Conservation (phyloP, 2,329 filamentous ascomycete genomes). For the Cytospora mali region DNA sequence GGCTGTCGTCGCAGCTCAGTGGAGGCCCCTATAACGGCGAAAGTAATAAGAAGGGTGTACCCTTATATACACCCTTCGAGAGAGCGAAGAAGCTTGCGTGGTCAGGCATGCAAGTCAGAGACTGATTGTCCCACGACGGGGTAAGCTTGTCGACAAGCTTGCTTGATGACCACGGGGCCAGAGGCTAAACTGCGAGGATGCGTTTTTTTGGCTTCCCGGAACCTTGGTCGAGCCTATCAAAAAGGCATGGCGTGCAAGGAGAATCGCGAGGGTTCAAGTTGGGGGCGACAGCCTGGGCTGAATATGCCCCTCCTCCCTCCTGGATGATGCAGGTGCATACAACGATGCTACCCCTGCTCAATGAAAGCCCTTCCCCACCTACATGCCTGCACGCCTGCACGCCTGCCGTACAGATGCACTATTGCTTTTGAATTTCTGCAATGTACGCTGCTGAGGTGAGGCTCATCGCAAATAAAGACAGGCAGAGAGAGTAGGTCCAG, state of each 20-base stretch:
- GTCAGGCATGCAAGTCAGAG: not conserved
- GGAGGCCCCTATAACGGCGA: conserved; percentile 24
- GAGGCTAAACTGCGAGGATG: conserved; percentile 1
- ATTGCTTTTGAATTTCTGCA: conserved; percentile 2
- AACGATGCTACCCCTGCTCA: conserved; percentile 10
- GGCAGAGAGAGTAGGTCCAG: too few relatives aligned
- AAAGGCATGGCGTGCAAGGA: not conserved
- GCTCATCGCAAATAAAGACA: not conserved
- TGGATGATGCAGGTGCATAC: conserved; percentile 11
- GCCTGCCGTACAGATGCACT: conserved; percentile 9
- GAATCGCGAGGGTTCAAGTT: not conserved
- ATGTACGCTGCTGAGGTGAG: not conserved
- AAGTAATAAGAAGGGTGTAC: conserved; percentile 9
- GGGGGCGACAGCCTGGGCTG: conserved; percentile 7
- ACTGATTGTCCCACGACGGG: not conserved
- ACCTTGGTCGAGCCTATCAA: conserved; percentile 1
- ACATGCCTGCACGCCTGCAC: not conserved
- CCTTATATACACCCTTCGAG: not conserved
- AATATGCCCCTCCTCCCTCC: conserved; percentile 8
- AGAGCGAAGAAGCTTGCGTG: not conserved
- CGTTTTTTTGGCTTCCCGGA: not conserved
- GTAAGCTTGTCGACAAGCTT: conserved; percentile 12
- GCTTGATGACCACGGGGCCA: conserved; percentile 1
- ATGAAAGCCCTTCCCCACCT: not conserved
- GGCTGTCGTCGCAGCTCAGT: conserved; percentile 24